phyloP scores from a whole-genome alignment of 495 filamentous ascomycete species.

The Talaromyces thailandensis region DNA sequence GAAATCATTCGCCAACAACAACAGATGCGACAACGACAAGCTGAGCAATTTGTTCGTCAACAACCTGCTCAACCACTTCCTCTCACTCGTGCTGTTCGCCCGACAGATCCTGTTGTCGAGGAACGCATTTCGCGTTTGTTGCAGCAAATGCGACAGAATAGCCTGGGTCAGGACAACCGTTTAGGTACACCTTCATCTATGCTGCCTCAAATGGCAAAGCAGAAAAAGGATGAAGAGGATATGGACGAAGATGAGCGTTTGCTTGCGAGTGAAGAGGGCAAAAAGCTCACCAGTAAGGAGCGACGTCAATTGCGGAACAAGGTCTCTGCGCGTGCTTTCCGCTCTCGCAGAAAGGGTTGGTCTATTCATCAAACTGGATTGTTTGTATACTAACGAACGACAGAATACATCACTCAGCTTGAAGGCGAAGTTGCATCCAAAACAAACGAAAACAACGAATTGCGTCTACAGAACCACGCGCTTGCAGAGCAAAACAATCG shows the following conservation, averaged over 20 bases:
- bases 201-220: slow-evolving; percentile 43
- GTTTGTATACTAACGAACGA: slow-evolving; percentile 35
- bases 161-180: slow-evolving; percentile 42
- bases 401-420: slow-evolving; percentile 93
- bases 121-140: slow-evolving; percentile 80
- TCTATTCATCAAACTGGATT: slow-evolving; percentile 1
- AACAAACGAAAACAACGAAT: slow-evolving; percentile 61
- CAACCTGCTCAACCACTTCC: slow-evolving; percentile 11
- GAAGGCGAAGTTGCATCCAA: slow-evolving; percentile 72
- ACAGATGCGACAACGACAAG: slow-evolving; percentile 32
- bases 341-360: slow-evolving; percentile 86
- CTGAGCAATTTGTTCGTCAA: slow-evolving; percentile 13
- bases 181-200: slow-evolving; percentile 31
- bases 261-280: slow-evolving; percentile 90
- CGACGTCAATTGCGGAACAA: slow-evolving; percentile 93
- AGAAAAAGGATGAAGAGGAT: slow-evolving; percentile 87
- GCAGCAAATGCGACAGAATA: slow-evolving; percentile 70
- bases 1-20: slow-evolving; percentile 53
- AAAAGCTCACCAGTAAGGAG: slow-evolving; percentile 93
- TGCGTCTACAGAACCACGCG: slow-evolving; percentile 60
- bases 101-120: slow-evolving; percentile 62
- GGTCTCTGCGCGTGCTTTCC: slow-evolving; percentile 93
- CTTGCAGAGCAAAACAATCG: slow-evolving; percentile 74
- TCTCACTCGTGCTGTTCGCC: slow-evolving; percentile 34
- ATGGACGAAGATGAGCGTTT: slow-evolving; percentile 98